Conservation (phyloP, 139 green algal species). For the Marvania coccoides region DNA sequence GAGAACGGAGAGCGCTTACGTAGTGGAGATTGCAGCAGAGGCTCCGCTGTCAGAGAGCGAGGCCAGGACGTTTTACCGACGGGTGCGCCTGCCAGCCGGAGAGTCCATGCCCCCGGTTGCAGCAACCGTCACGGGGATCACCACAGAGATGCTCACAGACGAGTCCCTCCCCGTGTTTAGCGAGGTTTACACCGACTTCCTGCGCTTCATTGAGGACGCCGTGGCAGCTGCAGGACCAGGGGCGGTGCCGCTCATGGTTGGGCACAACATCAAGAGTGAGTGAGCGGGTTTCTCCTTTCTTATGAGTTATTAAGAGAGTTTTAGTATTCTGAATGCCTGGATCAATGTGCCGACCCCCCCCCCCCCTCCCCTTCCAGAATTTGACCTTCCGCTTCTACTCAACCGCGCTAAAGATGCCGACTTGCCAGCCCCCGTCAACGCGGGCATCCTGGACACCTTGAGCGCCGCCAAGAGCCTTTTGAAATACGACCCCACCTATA, state of each 20-base stretch:
- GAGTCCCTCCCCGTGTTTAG: conserved; percentile 6
- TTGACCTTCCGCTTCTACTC: conserved; percentile 32
- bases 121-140: conserved; percentile 20
- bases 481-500: not conserved
- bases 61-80: not conserved
- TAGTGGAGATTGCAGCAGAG: conserved; percentile 43
- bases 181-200: conserved; percentile 14
- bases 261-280: conserved; percentile 26
- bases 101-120: not conserved
- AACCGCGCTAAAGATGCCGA: conserved; percentile 3
- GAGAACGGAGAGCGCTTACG: not conserved
- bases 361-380: too few species aligned
- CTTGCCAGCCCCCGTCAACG: conserved; percentile 23
- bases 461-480: conserved; percentile 8
- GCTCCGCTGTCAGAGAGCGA: not conserved
- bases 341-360: too few species aligned
- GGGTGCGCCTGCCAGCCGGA: conserved; percentile 15
- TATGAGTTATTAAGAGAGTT: too few species aligned
- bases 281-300: too few species aligned
- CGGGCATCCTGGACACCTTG: conserved; percentile 40
- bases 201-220: conserved; percentile 23
- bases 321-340: too few species aligned
- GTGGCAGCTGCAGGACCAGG: not conserved
- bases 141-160: conserved; percentile 7
- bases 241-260: conserved; percentile 13